Evolutionary conservation across 148 eudicot species (phyloP), one percentile per base, ranked within the genome.

Genomic region (Chenopodium berlandieri): DNA sequence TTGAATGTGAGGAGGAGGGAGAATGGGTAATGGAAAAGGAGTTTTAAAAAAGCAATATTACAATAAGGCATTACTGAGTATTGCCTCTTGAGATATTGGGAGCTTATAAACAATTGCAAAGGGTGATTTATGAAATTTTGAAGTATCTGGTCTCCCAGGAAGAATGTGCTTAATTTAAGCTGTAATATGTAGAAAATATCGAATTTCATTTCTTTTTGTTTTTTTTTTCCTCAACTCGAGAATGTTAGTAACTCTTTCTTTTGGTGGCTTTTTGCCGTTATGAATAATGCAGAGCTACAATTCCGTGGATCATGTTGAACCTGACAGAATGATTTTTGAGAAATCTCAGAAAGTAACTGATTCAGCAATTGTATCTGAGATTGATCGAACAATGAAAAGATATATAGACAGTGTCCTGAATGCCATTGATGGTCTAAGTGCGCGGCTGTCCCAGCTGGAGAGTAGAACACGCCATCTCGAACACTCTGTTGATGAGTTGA

Each of bases 401-500:
- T 82, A 92, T 88, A 85, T 88, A 79, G 97, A 94, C 78, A 88
- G 87, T 79, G 40, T 96, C 75, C 83, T 94, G 71, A 95, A 91
- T 85, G 92, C 92, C 73, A 81, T 96, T 78, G 95, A 94, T 82
- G 86, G 90, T 78, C 84, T 94, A 69, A 90, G 95, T 88, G 92
- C 95, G 25, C 88, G 97, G 44, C 75, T 96, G 78, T 84, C 97
- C 71, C 97, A 94, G 87, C 82, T 95, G 84, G 99, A 95, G 84
- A 89, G 85, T 70, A 89, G 97, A 84, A 90, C 88, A 72, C 89
- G 89, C 70, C 85, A 88, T 66, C 87, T 96, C 79, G 99, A 96
- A 84, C 83, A 90, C 79, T 88, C 93, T n/a, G 76, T 96, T 78
- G 95, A 94, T 90, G 98, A 96, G 78, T 75, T 96, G 88, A 96